These are phyloP conservation scores for Exophiala spinifera DNA, from an alignment of 2,329 filamentous ascomycete species.

Conservation along the genomic window DNA sequence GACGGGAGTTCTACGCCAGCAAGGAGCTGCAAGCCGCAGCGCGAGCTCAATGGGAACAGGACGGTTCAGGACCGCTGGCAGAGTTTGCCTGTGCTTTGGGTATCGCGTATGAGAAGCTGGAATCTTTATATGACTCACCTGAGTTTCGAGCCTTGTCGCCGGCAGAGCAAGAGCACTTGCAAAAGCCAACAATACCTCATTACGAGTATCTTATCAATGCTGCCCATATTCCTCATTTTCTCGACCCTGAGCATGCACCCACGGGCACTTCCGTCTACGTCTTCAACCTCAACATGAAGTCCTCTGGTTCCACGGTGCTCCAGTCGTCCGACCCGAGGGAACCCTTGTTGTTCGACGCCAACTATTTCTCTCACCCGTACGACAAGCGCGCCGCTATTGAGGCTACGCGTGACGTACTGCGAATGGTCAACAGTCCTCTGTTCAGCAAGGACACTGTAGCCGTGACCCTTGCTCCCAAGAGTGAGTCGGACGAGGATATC, in stretches of 20 bases:
- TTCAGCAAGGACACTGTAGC: constrained; percentile 46
- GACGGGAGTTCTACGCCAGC: constrained; percentile 47
- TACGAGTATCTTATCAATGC: constrained; percentile 49
- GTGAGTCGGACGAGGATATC: constrained; percentile 55
- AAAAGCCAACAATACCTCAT: constrained; percentile 52
- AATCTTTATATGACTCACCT: constrained; percentile 38
- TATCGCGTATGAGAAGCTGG: constrained; percentile 44
- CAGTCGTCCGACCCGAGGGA: constrained; percentile 51
- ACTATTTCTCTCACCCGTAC: constrained; percentile 53
- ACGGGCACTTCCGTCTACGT: constrained; percentile 42
- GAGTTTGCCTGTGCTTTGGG: constrained; percentile 32
- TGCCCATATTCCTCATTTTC: constrained; percentile 20
- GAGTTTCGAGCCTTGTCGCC: constrained; percentile 53
- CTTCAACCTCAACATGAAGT: constrained; percentile 55
- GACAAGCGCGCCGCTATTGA: constrained; percentile 53
- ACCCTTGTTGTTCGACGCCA: constrained; percentile 54
- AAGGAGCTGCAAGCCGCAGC: constrained; percentile 44
- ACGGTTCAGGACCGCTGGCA: constrained; percentile 40
- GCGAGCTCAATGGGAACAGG: constrained; percentile 48
- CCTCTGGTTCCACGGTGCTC: constrained; percentile 51
- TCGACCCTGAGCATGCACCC: constrained; percentile 26
- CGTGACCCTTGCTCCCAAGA: constrained; percentile 44
- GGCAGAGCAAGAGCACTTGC: constrained; percentile 45
- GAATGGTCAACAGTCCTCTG: constrained; percentile 43
- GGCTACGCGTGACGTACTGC: constrained; percentile 44